These are phyloP conservation scores for Akanthomyces dipterigenus DNA, from an alignment of 2,329 filamentous ascomycete species.

Conservation along the genomic window DNA sequence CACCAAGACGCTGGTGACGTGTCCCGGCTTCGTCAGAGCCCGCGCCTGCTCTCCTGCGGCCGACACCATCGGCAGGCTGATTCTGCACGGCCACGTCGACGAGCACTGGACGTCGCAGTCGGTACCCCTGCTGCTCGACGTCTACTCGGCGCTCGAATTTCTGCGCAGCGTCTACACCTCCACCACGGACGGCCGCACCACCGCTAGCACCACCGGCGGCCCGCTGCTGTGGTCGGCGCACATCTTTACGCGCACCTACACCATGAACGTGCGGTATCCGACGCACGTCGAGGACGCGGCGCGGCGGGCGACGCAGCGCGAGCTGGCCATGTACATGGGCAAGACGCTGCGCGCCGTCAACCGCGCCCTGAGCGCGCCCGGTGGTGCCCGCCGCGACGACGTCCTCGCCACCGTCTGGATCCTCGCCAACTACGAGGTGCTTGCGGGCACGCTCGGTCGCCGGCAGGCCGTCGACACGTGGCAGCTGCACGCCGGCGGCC, in stretches of 20 bases:
- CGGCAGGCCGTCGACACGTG: constrained; percentile 25
- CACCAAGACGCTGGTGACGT: neutral
- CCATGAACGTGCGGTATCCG: constrained; percentile 29
- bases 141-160: constrained; percentile 31
- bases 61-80: neutral
- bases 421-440: constrained; percentile 33
- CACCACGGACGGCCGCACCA: constrained; percentile 1
- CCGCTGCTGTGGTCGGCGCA: constrained; percentile 34
- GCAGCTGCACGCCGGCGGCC: constrained; percentile 30
- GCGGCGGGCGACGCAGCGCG: constrained; percentile 21
- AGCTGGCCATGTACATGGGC: constrained; percentile 29
- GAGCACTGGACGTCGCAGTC: constrained; percentile 34
- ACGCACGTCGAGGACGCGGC: constrained; percentile 23
- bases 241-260: constrained; percentile 33
- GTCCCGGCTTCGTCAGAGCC: neutral
- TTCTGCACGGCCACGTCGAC: constrained; percentile 16
- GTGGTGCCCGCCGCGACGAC: constrained; percentile 26
- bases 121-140: constrained; percentile 31
- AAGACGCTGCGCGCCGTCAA: constrained; percentile 32
- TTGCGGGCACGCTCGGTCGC: constrained; percentile 29
- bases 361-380: constrained; percentile 26
- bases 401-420: constrained; percentile 35
- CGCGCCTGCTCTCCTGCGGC: neutral
- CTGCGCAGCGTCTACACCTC: constrained; percentile 26
- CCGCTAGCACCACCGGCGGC: constrained; percentile 20